Base-by-base conservation (phyloP, 2,329 filamentous ascomycete species). In the Calonectria pauciramosa region DNA sequence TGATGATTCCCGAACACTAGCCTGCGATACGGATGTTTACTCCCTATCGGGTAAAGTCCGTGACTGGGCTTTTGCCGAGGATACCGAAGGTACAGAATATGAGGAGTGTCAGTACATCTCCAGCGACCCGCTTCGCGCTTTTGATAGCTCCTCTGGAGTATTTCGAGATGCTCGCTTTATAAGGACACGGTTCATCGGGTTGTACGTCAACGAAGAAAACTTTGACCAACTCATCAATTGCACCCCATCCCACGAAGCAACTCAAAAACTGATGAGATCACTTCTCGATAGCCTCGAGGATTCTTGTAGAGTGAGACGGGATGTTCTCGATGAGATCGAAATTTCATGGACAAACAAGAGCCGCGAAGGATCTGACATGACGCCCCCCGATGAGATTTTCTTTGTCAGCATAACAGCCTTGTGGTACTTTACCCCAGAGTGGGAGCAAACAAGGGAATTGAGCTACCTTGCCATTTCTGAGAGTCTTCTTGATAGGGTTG, bases 151-250 rank as follows among this genome's bases (percentile, higher is more conserved):
- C 5, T n/a, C 13, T 14, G 66, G 66, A 10, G 66, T 20, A 8
- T 69, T 69, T 36, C 23, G 66, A 41, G 66, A 69, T 47, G 52
- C 38, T 9, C 66, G 51, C 32, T 69, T 59, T 16, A 69, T 69
- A 44, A 23, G 38, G n/a, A 69, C 66, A 4, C 34, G 38, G 18
- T 60, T 69, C 23, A 69, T 69, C 16, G 66, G 66, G 1, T 7
- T 69, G 4, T 47, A 59, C 20, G 32, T 69, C 13, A 69, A 36
- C 4, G 51, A 69, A 34, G 66, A 69, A 18, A 69, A 69, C 8
- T 59, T 69, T 41, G 36, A 34, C 8, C 36, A 69, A 7, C 51
- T 69, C 9, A 30, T 69, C 36, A 44, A 69, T 28, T 69, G 32
- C 16, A 34, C 52, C 2, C 66, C 51, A 47, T 59, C 51, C 18